Conservation (phyloP, 805 yeast genomes). For the Maudiozyma bulderi region DNA sequence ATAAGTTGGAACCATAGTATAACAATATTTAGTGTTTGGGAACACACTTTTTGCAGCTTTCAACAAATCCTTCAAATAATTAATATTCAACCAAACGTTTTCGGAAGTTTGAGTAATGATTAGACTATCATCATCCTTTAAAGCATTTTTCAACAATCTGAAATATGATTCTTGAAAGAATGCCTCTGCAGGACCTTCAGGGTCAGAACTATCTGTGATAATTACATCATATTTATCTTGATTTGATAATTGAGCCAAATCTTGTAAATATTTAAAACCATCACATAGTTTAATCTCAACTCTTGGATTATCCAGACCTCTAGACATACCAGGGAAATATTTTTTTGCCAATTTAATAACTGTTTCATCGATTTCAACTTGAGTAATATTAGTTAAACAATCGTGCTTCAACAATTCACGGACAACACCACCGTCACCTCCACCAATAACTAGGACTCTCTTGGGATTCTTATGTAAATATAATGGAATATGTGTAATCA, state of each 20-base stretch:
- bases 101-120: constrained; percentile 75
- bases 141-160: constrained; percentile 51
- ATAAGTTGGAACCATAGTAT: constrained; percentile 79
- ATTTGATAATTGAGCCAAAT: constrained; percentile 21
- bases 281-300: constrained; percentile 64
- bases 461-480: constrained; percentile 69
- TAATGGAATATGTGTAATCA: constrained; percentile 77
- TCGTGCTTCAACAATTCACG: constrained; percentile 78
- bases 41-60: constrained; percentile 46
- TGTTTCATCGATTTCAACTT: constrained; percentile 84
- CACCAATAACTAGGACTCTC: constrained; percentile 80
- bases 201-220: constrained; percentile 88
- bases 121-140: constrained; percentile 47
- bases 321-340: constrained; percentile 72
- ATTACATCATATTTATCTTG: constrained; percentile 62
- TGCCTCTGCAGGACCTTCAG: constrained; percentile 91
- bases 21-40: constrained; percentile 53
- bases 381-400: constrained; percentile 51
- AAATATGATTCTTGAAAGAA: constrained; percentile 76
- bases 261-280: constrained; percentile 69
- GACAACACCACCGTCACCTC: constrained; percentile 93
- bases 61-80: constrained; percentile 40
- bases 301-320: constrained; percentile 51
- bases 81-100: constrained; percentile 64
- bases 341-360: constrained; percentile 65